A percentile compares a stretch with the other conserved stretches of the same genome.
These are phyloP conservation scores for Psilocybe subaeruginosa DNA, from an alignment of 768 basidiomycete genomes.

Conservation along the genomic window DNA sequence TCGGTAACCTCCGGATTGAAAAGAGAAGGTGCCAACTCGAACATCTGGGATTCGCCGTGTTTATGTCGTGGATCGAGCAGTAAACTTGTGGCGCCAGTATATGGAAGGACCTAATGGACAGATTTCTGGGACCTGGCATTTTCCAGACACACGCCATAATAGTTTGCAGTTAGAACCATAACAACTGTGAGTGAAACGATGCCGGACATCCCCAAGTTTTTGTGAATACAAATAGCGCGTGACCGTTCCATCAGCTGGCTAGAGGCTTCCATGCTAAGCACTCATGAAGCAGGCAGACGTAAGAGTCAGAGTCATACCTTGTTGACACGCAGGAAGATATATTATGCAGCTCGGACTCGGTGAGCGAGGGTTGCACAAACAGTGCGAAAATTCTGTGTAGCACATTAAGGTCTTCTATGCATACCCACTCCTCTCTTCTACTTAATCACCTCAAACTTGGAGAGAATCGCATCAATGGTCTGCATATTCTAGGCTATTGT, in stretches of 20 bases:
- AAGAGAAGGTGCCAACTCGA: not conserved
- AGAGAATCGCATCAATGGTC: not conserved
- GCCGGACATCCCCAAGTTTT: constrained; percentile 12
- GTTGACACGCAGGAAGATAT: not conserved
- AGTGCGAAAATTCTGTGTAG: not conserved
- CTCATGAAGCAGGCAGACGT: not conserved
- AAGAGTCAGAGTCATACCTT: not conserved
- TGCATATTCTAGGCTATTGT: not conserved
- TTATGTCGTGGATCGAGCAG: not conserved
- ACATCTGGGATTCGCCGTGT: constrained; percentile 3
- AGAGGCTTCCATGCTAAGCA: constrained; percentile 12
- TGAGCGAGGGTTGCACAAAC: not conserved
- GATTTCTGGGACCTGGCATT: constrained; percentile 6
- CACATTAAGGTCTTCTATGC: not conserved
- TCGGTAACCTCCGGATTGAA: constrained; percentile 19
- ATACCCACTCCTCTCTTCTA: not conserved
- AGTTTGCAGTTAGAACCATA: constrained; percentile 8
- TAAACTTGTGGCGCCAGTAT: constrained; percentile 1
- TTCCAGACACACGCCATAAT: constrained; percentile 5
- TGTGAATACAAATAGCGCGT: constrained; percentile 11
- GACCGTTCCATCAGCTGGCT: constrained; percentile 14
- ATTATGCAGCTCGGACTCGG: not conserved
- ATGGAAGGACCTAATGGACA: constrained; percentile 1
- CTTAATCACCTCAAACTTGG: not conserved
- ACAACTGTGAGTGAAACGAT: not conserved